phyloP scores from a whole-genome alignment of 1,284 basidiomycete species.

The Mycena citricolor region DNA sequence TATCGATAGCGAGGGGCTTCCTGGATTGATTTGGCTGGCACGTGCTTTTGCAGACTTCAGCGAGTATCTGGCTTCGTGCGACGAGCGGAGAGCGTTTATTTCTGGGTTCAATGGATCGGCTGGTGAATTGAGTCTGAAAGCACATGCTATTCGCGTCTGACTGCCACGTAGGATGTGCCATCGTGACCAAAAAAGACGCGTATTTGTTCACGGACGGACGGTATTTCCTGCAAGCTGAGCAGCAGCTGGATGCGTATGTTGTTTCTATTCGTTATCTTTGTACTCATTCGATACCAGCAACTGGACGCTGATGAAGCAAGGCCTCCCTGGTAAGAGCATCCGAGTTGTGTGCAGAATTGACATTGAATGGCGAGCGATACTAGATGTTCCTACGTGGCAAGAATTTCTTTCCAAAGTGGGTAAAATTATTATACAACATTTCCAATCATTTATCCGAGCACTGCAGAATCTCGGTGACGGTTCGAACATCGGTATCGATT shows the following conservation, averaged over 20 bases:
- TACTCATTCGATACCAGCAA: constrained; percentile 66
- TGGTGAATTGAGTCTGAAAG: constrained; percentile 50
- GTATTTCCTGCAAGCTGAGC: constrained; percentile 90
- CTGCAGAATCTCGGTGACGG: constrained; percentile 59
- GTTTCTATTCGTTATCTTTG: constrained; percentile 1
- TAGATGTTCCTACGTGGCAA: constrained; percentile 89
- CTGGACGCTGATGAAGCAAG: constrained; percentile 94
- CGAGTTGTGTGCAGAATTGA: not conserved
- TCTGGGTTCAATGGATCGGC: constrained; percentile 94
- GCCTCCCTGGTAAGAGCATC: constrained; percentile 59
- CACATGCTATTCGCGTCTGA: constrained; percentile 1
- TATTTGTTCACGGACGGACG: constrained; percentile 91
- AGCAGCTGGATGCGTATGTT: constrained; percentile 80
- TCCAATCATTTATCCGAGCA: constrained; percentile 6
- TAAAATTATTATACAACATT: not conserved
- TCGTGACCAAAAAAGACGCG: constrained; percentile 74
- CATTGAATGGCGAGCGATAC: constrained; percentile 14
- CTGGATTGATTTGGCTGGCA: no score
- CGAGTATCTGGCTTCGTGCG: constrained; percentile 86
- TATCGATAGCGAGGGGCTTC: not conserved
- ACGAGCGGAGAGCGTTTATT: constrained; percentile 83
- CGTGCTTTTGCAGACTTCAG: constrained; percentile 64
- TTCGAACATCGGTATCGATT: constrained; percentile 79
- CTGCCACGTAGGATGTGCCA: constrained; percentile 62
- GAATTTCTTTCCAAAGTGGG: constrained; percentile 76